These are phyloP conservation scores for Boletus barrowsii DNA, from an alignment of 768 basidiomycete genomes.

Conservation along the genomic window DNA sequence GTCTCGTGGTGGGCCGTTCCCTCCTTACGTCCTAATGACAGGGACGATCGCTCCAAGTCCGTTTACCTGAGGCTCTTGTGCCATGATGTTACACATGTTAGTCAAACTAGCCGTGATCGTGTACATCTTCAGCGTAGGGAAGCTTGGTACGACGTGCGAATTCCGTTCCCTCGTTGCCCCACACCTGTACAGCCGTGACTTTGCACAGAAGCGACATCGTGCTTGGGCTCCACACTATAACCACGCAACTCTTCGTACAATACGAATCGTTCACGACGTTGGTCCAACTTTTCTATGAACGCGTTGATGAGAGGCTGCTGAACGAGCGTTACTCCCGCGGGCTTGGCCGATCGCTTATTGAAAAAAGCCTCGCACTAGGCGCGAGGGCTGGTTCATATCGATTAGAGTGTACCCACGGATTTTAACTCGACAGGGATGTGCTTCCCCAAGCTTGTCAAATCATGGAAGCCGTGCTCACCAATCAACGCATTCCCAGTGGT, in stretches of 20 bases:
- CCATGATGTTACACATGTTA: neutral
- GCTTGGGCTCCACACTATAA: neutral
- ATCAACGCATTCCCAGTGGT: neutral
- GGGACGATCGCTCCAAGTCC: neutral
- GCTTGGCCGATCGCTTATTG: slow-evolving; percentile 10
- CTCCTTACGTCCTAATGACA: slow-evolving; percentile 7
- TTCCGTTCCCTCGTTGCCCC: slow-evolving; percentile 12
- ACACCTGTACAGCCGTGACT: slow-evolving; percentile 13
- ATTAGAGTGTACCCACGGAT: slow-evolving; percentile 16
- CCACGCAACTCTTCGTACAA: neutral
- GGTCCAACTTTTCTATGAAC: neutral
- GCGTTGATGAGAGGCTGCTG: slow-evolving; percentile 5
- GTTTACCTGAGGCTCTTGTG: neutral
- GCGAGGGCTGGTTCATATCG: slow-evolving; percentile 11
- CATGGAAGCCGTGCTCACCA: slow-evolving; percentile 11
- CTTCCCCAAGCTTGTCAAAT: slow-evolving; percentile 7
- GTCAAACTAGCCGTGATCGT: slow-evolving; percentile 1
- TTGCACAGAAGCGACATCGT: slow-evolving; percentile 1
- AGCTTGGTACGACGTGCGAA: slow-evolving; percentile 12
- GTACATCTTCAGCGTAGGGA: neutral
- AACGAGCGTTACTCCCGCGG: slow-evolving; percentile 16
- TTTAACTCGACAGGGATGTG: slow-evolving; percentile 7
- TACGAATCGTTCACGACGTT: neutral
- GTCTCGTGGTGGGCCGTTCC: neutral
- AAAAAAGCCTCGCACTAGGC: slow-evolving; percentile 18